phyloP scores from a whole-genome alignment of 2,329 filamentous ascomycete species.

The Penicillium concentricum region DNA sequence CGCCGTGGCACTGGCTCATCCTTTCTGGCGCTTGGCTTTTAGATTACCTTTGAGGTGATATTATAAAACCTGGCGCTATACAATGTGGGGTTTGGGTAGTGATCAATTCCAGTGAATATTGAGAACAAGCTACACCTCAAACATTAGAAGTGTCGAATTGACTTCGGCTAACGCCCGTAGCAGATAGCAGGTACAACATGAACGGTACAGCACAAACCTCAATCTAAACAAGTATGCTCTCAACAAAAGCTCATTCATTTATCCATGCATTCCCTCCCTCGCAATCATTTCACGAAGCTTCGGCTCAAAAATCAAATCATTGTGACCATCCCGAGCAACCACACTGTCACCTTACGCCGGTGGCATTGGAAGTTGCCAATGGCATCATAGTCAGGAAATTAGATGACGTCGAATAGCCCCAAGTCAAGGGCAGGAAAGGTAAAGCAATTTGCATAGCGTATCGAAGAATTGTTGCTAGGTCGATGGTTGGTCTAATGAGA shows the following conservation, averaged over 20 bases:
- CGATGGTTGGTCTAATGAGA: background rate
- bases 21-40: background rate
- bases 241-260: too few relatives aligned
- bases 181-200: background rate
- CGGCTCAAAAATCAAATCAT: background rate
- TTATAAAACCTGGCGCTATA: background rate
- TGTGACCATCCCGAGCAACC: background rate
- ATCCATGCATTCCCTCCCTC: too few relatives aligned
- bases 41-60: background rate
- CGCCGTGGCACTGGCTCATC: background rate
- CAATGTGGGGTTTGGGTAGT: background rate
- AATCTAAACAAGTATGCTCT: background rate
- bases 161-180: background rate
- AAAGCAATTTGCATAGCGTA: background rate
- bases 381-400: background rate
- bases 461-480: background rate
- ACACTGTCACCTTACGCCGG: background rate
- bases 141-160: background rate
- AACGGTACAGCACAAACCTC: background rate
- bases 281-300: background rate
- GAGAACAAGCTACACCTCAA: background rate
- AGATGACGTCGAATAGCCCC: fast-evolving
- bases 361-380: background rate
- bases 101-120: background rate
- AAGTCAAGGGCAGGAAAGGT: fast-evolving